Percentiles rank a stretch among this genome's conserved stretches.
These are phyloP conservation scores for Hymenotorrendiella dingleyae DNA, from an alignment of 2,329 filamentous ascomycete genomes.

Conservation along the genomic window DNA sequence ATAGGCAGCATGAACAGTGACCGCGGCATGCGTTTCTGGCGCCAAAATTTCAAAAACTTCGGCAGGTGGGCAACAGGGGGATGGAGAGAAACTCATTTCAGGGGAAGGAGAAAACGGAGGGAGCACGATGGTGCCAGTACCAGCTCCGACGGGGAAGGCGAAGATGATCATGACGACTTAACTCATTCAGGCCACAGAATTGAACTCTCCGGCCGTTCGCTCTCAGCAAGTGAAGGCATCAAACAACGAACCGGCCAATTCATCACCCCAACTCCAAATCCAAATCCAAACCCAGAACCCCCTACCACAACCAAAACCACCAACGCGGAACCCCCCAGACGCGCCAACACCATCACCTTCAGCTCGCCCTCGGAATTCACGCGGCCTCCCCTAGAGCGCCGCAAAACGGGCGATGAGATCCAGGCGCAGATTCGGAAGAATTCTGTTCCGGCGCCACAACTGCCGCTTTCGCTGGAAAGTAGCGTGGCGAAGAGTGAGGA, in stretches of 20 bases:
- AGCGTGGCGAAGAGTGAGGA: not conserved
- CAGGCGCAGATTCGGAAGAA: not conserved
- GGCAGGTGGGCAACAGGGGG: not conserved
- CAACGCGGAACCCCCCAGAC: no score
- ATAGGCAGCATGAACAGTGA: slow-evolving; percentile 41
- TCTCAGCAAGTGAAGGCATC: not conserved
- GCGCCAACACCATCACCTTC: no score
- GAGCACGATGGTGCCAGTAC: not conserved
- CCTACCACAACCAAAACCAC: no score
- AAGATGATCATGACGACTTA: not conserved
- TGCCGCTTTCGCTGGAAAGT: not conserved
- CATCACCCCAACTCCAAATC: not conserved
- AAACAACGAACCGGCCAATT: slow-evolving; percentile 2
- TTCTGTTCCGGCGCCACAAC: no score
- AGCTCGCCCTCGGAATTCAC: not conserved
- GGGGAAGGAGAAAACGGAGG: not conserved
- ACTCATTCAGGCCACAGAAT: not conserved
- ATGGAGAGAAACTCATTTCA: no score
- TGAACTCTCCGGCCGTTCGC: not conserved
- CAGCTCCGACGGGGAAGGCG: not conserved
- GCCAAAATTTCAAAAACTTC: slow-evolving; percentile 10
- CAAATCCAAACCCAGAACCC: no score
- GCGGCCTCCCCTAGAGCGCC: not conserved
- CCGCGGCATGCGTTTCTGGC: slow-evolving; percentile 26
- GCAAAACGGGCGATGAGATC: not conserved